These are phyloP conservation scores for Globisporangium spiculum DNA, from an alignment of 352 stramenopile genomes.

Conservation along the genomic window DNA sequence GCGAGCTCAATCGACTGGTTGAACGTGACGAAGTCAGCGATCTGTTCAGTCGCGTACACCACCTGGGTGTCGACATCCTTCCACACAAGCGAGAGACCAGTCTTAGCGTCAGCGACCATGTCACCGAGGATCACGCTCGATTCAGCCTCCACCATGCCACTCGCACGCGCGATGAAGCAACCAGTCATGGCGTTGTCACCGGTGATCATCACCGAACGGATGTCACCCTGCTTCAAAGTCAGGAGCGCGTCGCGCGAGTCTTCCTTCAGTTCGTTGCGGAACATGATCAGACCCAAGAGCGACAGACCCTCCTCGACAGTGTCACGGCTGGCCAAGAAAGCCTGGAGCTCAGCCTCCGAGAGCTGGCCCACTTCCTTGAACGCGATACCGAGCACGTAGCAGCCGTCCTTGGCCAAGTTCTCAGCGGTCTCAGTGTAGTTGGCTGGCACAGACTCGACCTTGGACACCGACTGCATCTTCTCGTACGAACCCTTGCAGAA, in stretches of 20 bases:
- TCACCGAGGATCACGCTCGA: conserved; percentile 61
- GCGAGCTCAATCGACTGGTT: conserved; percentile 50
- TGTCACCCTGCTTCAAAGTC: conserved; percentile 73
- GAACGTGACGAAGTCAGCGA: conserved; percentile 38
- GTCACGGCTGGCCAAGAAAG: conserved; percentile 59
- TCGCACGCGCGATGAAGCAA: conserved; percentile 71
- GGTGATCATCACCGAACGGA: conserved; percentile 86
- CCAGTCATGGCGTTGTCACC: conserved; percentile 82
- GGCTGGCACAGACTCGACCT: conserved; percentile 44
- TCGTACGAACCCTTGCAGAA: conserved; percentile 92
- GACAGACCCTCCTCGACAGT: conserved; percentile 70
- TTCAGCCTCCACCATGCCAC: conserved; percentile 51
- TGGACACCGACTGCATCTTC: conserved; percentile 67
- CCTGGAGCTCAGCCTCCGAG: conserved; percentile 28
- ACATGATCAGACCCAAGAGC: conserved; percentile 85
- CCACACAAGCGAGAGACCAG: conserved; percentile 43
- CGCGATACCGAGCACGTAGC: conserved; percentile 88
- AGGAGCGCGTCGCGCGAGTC: conserved; percentile 78
- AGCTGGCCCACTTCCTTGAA: conserved; percentile 52
- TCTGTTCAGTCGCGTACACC: conserved; percentile 44
- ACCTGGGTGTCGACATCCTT: conserved; percentile 63
- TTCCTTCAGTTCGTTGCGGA: conserved; percentile 88
- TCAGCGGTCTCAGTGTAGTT: conserved; percentile 69
- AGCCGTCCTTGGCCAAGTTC: conserved; percentile 69
- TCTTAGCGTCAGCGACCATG: conserved; percentile 41